Evolutionary conservation across 2,329 filamentous ascomycete species (phyloP), one percentile per base, ranked within the genome.

Genomic region (Colletotrichum chlorophyti): DNA sequence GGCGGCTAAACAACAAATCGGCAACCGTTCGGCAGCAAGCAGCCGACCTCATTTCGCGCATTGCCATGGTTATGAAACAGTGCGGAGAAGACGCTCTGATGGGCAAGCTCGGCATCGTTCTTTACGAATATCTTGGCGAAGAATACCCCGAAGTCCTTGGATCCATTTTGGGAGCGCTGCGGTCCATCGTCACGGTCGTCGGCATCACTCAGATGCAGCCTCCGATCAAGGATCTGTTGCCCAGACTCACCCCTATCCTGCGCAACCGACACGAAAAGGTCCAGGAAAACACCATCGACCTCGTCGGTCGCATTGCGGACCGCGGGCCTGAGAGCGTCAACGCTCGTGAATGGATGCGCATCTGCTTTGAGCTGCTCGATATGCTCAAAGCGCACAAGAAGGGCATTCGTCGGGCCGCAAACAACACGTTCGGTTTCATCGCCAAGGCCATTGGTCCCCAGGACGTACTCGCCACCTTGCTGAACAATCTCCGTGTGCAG

Each of bases 351-450:
- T 99, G 95, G 95, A 99, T 99, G 96, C 89, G 95, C 72, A 99
- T 99, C 73, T 99, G 95, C 78, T 99, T 99, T 75, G 95, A 99
- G 79, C 82, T 99, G 51, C 86, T 99, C 26, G 95, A 99, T 76
- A 99, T 99, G 95, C 85, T 99, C 69, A 99, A 99, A 77, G 95
- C 95, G 6, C 95, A 99, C 82, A 99, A 99, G 79, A 99, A 99
- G 83, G 96, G 95, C 64, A 99, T 99, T 66, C 91, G 95, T 64
- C 90, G 95, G 74, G 95, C 95, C 19, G 96, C 95, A 67, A 99
- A 99, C 85, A 99, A 99, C 80, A 99, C 95, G 0, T 99, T 99
- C 69, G 95, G 95, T 73, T 99, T 97, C 83, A 99, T 99, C 69
- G 95, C 95, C 72, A 99, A 99, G 78, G 95, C 95, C 60, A 99